Evolutionary conservation across 768 basidiomycete genomes (phyloP).

Genomic region (Suillus lakei): DNA sequence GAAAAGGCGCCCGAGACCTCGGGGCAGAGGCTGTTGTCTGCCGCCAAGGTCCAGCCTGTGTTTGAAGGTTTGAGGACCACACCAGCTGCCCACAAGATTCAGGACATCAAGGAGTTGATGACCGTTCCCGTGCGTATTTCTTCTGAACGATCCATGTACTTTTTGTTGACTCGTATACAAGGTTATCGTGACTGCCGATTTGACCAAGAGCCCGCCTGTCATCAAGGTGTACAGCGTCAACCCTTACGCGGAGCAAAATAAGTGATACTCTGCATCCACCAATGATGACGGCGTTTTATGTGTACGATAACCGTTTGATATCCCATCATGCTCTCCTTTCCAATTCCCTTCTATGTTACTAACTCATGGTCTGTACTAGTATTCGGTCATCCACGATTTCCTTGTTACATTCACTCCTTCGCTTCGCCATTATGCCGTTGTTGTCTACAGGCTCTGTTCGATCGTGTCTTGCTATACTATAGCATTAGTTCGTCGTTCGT

Average conservation of each 20-base stretch:
- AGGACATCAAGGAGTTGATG: constrained; percentile 94
- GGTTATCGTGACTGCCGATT: constrained; percentile 94
- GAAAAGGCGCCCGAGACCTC: constrained; percentile 61
- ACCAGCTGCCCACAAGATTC: constrained; percentile 86
- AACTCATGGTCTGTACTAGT: constrained; percentile 34
- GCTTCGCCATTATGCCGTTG: constrained; percentile 11
- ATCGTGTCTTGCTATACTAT: constrained; percentile 2
- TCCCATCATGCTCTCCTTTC: constrained; percentile 34
- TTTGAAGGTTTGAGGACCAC: constrained; percentile 85
- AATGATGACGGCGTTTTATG: constrained; percentile 15
- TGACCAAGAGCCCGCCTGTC: constrained; percentile 95
- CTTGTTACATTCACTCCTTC: constrained; percentile 23
- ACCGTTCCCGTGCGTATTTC: constrained; percentile 77
- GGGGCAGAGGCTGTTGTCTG: constrained; percentile 78
- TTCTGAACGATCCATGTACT: constrained; percentile 1
- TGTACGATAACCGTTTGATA: constrained; percentile 36
- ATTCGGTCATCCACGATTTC: constrained; percentile 27
- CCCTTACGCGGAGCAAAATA: constrained; percentile 75
- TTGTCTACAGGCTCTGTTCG: constrained; percentile 3
- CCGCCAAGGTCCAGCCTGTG: constrained; percentile 71
- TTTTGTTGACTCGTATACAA: constrained; percentile 33
- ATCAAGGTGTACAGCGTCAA: constrained; percentile 98
- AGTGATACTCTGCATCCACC: constrained; percentile 21
- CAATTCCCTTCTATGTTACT: constrained; percentile 35
- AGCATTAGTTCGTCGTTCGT: constrained; percentile 10